A percentile compares a stretch with the other conserved stretches of the same genome.
phyloP scores from a whole-genome alignment of 2,329 filamentous ascomycete genomes.

The Botrytis cinerea region DNA sequence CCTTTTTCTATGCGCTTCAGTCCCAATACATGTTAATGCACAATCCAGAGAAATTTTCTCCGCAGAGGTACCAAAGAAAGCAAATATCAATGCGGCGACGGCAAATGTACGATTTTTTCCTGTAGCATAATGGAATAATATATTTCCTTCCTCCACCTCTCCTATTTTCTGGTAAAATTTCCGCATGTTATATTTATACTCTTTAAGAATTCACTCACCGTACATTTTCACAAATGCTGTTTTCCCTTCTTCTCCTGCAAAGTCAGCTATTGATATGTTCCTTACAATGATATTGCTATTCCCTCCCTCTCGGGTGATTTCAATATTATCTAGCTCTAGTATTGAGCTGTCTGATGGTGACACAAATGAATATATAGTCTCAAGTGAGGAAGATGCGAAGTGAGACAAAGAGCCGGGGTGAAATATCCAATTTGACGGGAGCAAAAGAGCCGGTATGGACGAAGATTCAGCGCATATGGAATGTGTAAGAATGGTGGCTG shows the following conservation, averaged over 20 bases:
- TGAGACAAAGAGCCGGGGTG: neutral
- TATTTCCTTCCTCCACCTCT: fast-evolving
- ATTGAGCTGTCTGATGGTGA: neutral
- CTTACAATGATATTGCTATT: too few relatives aligned
- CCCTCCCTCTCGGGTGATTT: neutral
- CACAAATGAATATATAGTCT: neutral
- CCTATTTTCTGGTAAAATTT: neutral
- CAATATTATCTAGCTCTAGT: neutral
- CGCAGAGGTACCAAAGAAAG: too few relatives aligned
- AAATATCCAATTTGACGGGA: neutral
- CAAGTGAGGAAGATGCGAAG: neutral
- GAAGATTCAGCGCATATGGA: neutral
- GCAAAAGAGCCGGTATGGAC: neutral
- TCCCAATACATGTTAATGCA: too few relatives aligned
- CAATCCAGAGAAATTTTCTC: too few relatives aligned
- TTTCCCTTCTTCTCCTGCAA: too few relatives aligned
- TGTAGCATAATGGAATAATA: too few relatives aligned
- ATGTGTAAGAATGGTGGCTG: neutral
- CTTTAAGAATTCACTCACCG: neutral
- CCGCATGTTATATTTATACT: neutral
- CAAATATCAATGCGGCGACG: too few relatives aligned
- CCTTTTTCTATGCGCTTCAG: too few relatives aligned
- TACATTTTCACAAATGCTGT: neutral
- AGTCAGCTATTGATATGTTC: neutral
- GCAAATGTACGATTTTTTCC: too few relatives aligned